A percentile compares a stretch with the other conserved stretches of the same genome.
Conservation (phyloP, 2,329 filamentous ascomycete species). For the Botrytis pseudocinerea region DNA sequence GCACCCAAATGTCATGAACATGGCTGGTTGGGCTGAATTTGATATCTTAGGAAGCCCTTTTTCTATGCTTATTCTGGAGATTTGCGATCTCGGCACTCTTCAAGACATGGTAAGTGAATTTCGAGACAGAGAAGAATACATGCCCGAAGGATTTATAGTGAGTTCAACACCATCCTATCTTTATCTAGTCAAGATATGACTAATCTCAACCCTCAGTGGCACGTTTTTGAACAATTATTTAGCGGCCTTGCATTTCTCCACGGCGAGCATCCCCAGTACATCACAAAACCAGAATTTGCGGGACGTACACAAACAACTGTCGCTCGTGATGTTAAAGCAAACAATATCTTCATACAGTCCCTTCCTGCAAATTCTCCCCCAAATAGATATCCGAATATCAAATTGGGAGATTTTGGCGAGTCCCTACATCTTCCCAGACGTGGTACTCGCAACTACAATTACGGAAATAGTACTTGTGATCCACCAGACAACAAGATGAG, state of each 20-base stretch:
- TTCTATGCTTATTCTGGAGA: not conserved
- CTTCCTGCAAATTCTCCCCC: not conserved
- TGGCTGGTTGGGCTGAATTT: conserved; percentile 8
- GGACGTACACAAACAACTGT: not conserved
- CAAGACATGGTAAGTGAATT: fast-evolving
- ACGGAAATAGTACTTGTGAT: not conserved
- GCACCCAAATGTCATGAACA: conserved; percentile 1
- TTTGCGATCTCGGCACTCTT: conserved; percentile 9
- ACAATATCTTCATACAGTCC: conserved; percentile 16
- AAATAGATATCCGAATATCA: conserved; percentile 10
- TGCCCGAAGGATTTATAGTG: conserved; percentile 13
- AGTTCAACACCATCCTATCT: not conserved
- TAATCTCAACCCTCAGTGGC: conserved; percentile 13
- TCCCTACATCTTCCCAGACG: conserved; percentile 7
- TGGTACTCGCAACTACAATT: not conserved
- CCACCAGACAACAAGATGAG: conserved; percentile 15
- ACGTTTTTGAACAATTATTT: conserved; percentile 16
- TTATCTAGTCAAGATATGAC: not conserved
- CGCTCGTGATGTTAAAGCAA: not conserved
- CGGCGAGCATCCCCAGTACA: conserved; percentile 18
- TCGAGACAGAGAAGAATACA: fast-evolving
- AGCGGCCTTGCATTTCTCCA: conserved; percentile 17
- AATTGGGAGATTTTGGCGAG: conserved; percentile 22
- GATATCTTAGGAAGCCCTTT: not conserved
- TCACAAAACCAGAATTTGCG: not conserved